Percentiles rank a stretch among this genome's conserved stretches.
Evolutionary conservation across 306 rosid species (phyloP).

Genomic region (Gastrolobium bilobum): DNA sequence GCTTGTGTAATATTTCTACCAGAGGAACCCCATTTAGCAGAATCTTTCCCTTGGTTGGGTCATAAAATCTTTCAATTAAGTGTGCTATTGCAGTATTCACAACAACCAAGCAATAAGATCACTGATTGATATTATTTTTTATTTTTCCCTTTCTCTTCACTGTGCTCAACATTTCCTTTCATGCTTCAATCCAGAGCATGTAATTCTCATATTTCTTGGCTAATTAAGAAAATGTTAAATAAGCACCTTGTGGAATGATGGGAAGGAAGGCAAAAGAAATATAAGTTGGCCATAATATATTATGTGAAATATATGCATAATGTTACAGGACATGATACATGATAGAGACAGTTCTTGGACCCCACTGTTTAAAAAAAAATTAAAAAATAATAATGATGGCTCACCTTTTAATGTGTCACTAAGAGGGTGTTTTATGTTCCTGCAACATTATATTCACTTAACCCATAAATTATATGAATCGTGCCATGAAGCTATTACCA

Average conservation of each 20-base stretch:
- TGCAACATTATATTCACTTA: too few species aligned
- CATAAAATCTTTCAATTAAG: slow-evolving; percentile 75
- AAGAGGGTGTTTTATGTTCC: too few species aligned
- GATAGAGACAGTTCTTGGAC: too few species aligned
- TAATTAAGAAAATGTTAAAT: background rate
- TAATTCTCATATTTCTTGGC: background rate
- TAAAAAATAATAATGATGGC: too few species aligned
- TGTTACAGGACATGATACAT: too few species aligned
- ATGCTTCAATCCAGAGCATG: slow-evolving; percentile 24
- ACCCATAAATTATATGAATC: too few species aligned
- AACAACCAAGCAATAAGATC: slow-evolving; percentile 9
- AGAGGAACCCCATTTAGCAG: slow-evolving; percentile 68
- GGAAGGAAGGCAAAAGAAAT: background rate
- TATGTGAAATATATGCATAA: too few species aligned
- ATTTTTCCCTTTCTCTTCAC: slow-evolving; percentile 15
- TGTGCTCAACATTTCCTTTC: background rate
- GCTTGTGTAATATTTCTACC: slow-evolving; percentile 69
- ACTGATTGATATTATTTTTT: background rate
- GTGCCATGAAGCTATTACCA: background rate
- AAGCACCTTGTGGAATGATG: slow-evolving; percentile 5
- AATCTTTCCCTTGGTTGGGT: slow-evolving; percentile 67
- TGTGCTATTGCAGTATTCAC: slow-evolving; percentile 78
- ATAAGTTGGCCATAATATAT: background rate
- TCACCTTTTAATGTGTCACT: too few species aligned
- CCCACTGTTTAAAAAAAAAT: too few species aligned